These are phyloP conservation scores for Cryphonectria japonica DNA, from an alignment of 2,329 filamentous ascomycete species.

Conservation along the genomic window DNA sequence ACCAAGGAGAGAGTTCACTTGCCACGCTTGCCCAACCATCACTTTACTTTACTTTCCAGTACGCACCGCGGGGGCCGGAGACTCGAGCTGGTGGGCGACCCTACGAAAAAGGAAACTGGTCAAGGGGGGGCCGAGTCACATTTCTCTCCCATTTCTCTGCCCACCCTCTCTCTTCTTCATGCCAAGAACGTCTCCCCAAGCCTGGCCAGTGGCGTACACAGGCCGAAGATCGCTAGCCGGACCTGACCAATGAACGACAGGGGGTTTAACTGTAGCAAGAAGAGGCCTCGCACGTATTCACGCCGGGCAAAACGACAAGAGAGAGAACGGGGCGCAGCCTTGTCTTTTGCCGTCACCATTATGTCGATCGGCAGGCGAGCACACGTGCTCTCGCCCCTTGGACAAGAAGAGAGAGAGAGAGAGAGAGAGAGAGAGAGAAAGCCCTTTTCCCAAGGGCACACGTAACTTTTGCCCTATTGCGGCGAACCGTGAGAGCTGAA, in stretches of 20 bases:
- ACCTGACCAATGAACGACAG: neutral
- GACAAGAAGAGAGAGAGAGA: neutral
- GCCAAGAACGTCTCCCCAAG: neutral
- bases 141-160: too few relatives aligned
- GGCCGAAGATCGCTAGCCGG: neutral
- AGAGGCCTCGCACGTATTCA: constrained; percentile 4
- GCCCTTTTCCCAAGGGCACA: neutral
- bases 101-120: neutral
- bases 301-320: neutral
- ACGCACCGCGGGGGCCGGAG: neutral
- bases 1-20: neutral
- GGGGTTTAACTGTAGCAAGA: neutral
- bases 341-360: neutral
- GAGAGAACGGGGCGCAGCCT: neutral
- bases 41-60: neutral
- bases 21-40: neutral
- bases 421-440: neutral
- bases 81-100: neutral
- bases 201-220: neutral
- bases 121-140: neutral
- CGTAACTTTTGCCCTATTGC: neutral
- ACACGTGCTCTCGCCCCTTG: too few relatives aligned
- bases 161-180: too few relatives aligned
- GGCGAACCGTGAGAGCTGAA: neutral
- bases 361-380: too few relatives aligned